Evolutionary conservation across 129 eudicot genomes (phyloP).

Genomic region (Glebionis coronaria): DNA sequence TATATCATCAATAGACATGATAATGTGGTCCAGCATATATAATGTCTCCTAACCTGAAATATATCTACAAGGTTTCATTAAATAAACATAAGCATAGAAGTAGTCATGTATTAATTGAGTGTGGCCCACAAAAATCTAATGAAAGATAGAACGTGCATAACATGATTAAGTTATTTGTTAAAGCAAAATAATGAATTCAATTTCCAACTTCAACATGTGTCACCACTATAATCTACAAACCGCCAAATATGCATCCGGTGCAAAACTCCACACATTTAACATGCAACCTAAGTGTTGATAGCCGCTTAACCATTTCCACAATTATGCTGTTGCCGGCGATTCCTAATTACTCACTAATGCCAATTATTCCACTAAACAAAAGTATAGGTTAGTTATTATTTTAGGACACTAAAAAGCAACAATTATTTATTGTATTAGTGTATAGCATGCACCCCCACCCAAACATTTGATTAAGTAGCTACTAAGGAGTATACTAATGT

Average conservation of each 20-base stretch:
- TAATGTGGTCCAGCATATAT: no score
- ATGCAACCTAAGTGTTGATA: conserved; percentile 28
- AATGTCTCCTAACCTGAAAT: no score
- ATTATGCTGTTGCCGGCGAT: conserved; percentile 23
- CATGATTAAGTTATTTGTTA: conserved; percentile 32
- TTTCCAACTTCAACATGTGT: conserved; percentile 25
- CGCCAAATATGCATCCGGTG: conserved; percentile 29
- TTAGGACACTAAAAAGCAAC: neutral
- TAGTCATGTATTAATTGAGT: conserved; percentile 9
- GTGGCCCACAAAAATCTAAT: conserved; percentile 21
- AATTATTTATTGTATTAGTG: neutral
- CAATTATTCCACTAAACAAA: neutral
- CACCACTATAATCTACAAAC: conserved; percentile 25
- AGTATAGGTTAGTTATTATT: neutral
- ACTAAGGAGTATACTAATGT: neutral
- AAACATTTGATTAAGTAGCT: neutral
- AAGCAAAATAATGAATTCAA: conserved; percentile 14
- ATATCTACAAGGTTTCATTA: no score
- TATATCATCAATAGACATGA: no score
- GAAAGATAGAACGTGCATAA: conserved; percentile 24
- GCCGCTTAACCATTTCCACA: conserved; percentile 28
- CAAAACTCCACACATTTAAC: conserved; percentile 6
- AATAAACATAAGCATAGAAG: neutral
- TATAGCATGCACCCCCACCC: neutral
- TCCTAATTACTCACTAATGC: conserved; percentile 2